A percentile compares a stretch with the other conserved stretches of the same genome.
Evolutionary conservation across 192 early-diverging fungal genomes (phyloP).

Genomic region (Chytriomyces hyalinus): DNA sequence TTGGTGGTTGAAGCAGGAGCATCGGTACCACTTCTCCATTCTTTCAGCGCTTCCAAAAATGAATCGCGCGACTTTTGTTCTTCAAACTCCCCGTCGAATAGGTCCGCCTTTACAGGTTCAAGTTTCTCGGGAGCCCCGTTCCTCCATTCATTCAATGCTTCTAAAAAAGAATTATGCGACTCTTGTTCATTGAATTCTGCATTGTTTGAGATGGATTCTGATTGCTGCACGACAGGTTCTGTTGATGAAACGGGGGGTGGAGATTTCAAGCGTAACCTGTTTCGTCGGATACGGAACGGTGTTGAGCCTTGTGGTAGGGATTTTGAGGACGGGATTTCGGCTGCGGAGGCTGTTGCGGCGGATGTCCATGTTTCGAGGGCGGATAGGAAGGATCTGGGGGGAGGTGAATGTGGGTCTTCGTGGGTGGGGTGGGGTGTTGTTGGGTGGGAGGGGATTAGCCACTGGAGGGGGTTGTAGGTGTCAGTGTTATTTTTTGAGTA

Average conservation of each 20-base stretch:
- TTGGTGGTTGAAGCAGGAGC: neutral
- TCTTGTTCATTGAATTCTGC: conserved; percentile 14
- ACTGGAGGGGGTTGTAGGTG: neutral
- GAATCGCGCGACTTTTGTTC: neutral
- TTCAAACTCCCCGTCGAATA: conserved; percentile 12
- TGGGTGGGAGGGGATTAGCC: neutral
- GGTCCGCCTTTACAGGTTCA: neutral
- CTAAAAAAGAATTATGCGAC: conserved; percentile 7
- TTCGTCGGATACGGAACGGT: conserved; percentile 8
- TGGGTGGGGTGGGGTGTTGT: neutral
- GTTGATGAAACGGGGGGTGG: neutral
- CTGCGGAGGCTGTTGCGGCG: conserved; percentile 6
- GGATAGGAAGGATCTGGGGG: neutral
- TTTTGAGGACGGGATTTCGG: conserved; percentile 9
- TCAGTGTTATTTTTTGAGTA: neutral
- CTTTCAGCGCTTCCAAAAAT: conserved; percentile 12
- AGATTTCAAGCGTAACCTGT: neutral
- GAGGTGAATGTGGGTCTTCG: neutral
- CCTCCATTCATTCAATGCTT: conserved; percentile 8
- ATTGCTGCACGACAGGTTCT: too few species aligned
- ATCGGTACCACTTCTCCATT: conserved; percentile 6
- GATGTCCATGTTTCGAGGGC: conserved; percentile 2
- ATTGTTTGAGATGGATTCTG: neutral
- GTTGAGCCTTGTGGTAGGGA: conserved; percentile 2
- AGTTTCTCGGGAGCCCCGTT: neutral